Conservation (phyloP, 345 rosid species). For the Eutrema heterophyllum region DNA sequence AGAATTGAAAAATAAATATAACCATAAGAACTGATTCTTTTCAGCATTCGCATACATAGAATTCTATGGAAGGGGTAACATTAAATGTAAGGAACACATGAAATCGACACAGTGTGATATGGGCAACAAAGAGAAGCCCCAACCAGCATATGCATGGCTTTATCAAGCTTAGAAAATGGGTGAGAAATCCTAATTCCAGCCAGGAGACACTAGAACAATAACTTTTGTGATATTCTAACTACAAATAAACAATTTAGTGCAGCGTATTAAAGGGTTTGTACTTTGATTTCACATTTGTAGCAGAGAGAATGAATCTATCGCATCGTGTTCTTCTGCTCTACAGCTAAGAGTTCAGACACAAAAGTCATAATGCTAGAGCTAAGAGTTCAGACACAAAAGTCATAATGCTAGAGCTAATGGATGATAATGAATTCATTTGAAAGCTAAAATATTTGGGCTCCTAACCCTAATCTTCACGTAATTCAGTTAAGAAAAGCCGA, state of each 20-base stretch:
- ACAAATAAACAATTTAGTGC: background rate
- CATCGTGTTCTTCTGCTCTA: background rate
- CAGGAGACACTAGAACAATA: background rate
- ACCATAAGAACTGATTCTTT: background rate
- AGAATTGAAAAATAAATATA: background rate
- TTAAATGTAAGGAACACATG: background rate
- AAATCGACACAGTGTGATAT: background rate
- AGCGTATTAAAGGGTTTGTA: background rate
- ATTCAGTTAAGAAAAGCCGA: background rate
- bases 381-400: background rate
- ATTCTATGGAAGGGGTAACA: background rate
- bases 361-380: background rate
- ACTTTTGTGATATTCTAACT: background rate
- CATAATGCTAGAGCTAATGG: background rate
- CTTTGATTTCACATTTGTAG: background rate
- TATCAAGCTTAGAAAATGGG: background rate
- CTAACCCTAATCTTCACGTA: constrained; percentile 11
- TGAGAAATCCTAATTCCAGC: background rate
- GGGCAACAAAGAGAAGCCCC: background rate
- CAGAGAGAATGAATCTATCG: constrained; percentile 2
- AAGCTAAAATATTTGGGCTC: background rate
- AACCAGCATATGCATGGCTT: background rate
- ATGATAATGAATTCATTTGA: background rate
- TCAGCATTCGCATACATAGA: background rate
- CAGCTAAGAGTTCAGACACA: background rate